A percentile compares a stretch with the other conserved stretches of the same genome.
These are phyloP conservation scores for Aspergillus sclerotiicarbonarius DNA, from an alignment of 495 filamentous ascomycete genomes.

Conservation along the genomic window DNA sequence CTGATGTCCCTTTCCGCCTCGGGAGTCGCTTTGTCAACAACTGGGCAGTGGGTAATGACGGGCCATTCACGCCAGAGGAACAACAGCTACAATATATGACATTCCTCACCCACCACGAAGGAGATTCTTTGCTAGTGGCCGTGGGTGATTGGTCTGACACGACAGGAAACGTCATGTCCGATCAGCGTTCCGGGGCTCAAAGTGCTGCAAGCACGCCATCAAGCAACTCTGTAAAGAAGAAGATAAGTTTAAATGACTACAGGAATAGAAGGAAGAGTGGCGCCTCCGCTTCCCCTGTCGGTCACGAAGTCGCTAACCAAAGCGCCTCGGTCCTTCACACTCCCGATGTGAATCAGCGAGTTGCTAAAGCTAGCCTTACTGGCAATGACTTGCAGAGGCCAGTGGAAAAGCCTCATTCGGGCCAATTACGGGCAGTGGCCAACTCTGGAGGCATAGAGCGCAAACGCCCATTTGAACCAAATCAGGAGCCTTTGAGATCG, in stretches of 20 bases:
- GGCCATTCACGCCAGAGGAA: slow-evolving; percentile 47
- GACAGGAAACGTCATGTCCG: slow-evolving; percentile 46
- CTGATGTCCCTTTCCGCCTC: slow-evolving; percentile 43
- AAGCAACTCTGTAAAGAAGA: slow-evolving; percentile 39
- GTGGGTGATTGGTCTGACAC: slow-evolving; percentile 55
- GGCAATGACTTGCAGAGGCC: slow-evolving; percentile 20
- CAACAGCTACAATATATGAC: slow-evolving; percentile 56
- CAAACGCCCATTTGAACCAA: slow-evolving; percentile 35
- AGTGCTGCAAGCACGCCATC: slow-evolving; percentile 37
- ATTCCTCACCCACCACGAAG: slow-evolving; percentile 48
- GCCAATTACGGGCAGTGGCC: slow-evolving; percentile 14
- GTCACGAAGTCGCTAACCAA: slow-evolving; percentile 22
- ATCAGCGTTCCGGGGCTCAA: slow-evolving; percentile 31
- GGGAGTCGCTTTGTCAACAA: slow-evolving; percentile 40
- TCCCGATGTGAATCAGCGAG: slow-evolving; percentile 21
- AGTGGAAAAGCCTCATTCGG: slow-evolving; percentile 14
- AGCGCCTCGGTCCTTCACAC: slow-evolving; percentile 14
- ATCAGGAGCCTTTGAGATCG: slow-evolving; percentile 18
- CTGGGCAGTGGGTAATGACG: slow-evolving; percentile 50
- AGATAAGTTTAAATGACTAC: slow-evolving; percentile 52
- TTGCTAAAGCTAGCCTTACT: slow-evolving; percentile 16
- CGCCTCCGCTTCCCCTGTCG: slow-evolving; percentile 19
- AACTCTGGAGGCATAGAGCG: slow-evolving; percentile 23
- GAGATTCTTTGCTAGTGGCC: slow-evolving; percentile 45
- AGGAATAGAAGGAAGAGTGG: slow-evolving; percentile 43